Evolutionary conservation across 352 stramenopile species (phyloP).

Genomic region (Globisporangium megalacanthum): DNA sequence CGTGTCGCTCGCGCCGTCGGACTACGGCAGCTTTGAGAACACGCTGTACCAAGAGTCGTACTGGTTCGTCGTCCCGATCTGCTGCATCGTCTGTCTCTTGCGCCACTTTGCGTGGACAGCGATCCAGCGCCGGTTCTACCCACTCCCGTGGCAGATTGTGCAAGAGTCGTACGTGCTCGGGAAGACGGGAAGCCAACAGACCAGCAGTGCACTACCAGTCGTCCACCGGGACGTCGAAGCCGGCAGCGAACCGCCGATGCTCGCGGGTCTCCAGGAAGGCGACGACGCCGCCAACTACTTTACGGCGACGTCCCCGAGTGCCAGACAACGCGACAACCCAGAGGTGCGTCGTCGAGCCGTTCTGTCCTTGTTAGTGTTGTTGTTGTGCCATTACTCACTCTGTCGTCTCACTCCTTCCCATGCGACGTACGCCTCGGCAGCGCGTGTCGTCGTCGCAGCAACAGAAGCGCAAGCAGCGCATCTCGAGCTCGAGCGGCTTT

Average conservation of each 20-base stretch:
- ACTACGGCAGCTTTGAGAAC: conserved; percentile 76
- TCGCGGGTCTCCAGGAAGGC: conserved; percentile 31
- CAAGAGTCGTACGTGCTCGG: conserved; percentile 65
- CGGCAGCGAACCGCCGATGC: conserved; percentile 23
- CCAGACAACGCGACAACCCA: neutral
- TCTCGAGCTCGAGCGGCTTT: conserved; percentile 65
- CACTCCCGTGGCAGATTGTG: conserved; percentile 73
- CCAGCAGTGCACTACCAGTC: conserved; percentile 11
- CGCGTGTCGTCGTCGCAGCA: conserved; percentile 12
- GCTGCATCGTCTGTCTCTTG: conserved; percentile 43
- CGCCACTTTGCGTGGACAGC: conserved; percentile 69
- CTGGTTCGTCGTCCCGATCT: conserved; percentile 68
- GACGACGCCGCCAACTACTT: conserved; percentile 34
- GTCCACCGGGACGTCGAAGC: conserved; percentile 47
- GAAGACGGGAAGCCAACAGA: conserved; percentile 1
- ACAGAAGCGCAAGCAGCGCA: conserved; percentile 40
- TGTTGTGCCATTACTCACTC: no score
- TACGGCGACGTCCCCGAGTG: conserved; percentile 23
- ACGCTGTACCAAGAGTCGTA: conserved; percentile 55
- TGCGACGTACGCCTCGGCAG: neutral
- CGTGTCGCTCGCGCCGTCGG: conserved; percentile 49
- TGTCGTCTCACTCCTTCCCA: conserved; percentile 9
- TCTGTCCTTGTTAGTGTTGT: no score
- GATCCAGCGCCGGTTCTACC: conserved; percentile 72
- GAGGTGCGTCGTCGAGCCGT: conserved; percentile 9